Base-by-base conservation (phyloP, 139 green algal species). In the Chlamydomonas schloesseri region DNA sequence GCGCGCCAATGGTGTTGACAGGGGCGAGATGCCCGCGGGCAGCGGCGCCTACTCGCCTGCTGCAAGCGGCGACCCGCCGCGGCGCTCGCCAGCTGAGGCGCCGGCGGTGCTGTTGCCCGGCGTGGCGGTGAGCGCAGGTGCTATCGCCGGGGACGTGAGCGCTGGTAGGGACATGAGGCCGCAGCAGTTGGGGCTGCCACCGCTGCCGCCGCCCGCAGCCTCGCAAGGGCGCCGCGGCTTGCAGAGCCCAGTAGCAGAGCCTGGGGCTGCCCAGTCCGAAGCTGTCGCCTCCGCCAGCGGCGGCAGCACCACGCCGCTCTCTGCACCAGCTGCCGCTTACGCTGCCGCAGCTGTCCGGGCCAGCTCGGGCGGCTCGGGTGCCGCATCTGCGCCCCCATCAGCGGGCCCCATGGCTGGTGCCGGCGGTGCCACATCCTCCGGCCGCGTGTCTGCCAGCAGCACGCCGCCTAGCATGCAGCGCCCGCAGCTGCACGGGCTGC, bases 391-490 rank as follows among this genome's bases (percentile, higher is more conserved):
- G 55, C 55, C 55, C 55, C 17, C 24, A 24, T n/a, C 18, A 31
- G 60, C 24, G 18, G 15, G 57, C 20, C 17, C 17, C 57, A 28
- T 20, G 57, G 57, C 14, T 4, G 57, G 20, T 4, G 57, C 17
- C 57, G 57, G 4, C 14, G 57, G 4, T 24, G 57, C 57, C 17
- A 20, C 17, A 20, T 4, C 57, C 57, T 24, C 17, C 75, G 15
- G 9, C 60, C 15, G 6, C 37, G 26, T 3, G 37, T 13, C 24
- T 18, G 31, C 64, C 13, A 5, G 20, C 21, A 53, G 33, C 36
- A 84, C 78, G 28, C 60, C 60, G 18, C 76, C 60, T 37, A 83
- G 46, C 17, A 37, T 74, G 17, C 62, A 60, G n/a, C 26, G 29
- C 13, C 33, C 64, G 21, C 42, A 18, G 57, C 62, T 84, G 42